Evolutionary conservation across 169 alveolate species (phyloP), one percentile per base, ranked within the genome.

Genomic region (Cryptosporidium xiaoi): DNA sequence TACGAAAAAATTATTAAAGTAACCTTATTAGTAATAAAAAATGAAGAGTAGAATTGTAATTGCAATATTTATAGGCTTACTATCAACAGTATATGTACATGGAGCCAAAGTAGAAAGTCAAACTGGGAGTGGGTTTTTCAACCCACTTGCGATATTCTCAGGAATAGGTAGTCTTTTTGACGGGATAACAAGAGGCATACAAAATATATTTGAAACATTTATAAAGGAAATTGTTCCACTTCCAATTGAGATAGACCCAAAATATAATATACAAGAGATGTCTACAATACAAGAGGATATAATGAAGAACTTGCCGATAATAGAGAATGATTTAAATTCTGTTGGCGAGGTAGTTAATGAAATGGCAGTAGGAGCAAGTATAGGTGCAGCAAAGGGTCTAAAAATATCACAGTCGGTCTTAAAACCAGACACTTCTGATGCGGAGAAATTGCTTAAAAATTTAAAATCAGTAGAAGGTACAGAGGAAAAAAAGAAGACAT

Each of bases 301-400:
- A 58, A 12, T 56, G 36, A 62, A 77, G 13, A 60, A 56, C 44
- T 15, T 77, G 33, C 87, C 87, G 34, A 48, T 62, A 15, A 6
- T 77, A 13, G 87, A 77, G 31, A 60, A 44, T 48, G 87, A 77
- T 27, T 44, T 77, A 40, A 77, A 56, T 27, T 12, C 87, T n/a
- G 71, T 77, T 34, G 77, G 71, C 1, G 71, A 77, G 36, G 65
- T 77, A 2, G 87, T 77, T 2, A 77, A 77, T 46, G 87, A 77
- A 29, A 56, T 77, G 87, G 71, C 87, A 40, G 77, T 77, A 2
- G 87, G 87, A 36, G 87, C 87, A 48, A 77, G 87, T 27, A 77
- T 77, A 27, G 64, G 64, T 77, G 87, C 87, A 36, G 87, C 87
- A 77, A 77, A 77, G 31, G 87, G 87, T 44, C 29, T 77, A 18